Evolutionary conservation across 106 monocot genomes (phyloP), one percentile per base, ranked within the genome.

Genomic region (Acanthochlamys bracteata): DNA sequence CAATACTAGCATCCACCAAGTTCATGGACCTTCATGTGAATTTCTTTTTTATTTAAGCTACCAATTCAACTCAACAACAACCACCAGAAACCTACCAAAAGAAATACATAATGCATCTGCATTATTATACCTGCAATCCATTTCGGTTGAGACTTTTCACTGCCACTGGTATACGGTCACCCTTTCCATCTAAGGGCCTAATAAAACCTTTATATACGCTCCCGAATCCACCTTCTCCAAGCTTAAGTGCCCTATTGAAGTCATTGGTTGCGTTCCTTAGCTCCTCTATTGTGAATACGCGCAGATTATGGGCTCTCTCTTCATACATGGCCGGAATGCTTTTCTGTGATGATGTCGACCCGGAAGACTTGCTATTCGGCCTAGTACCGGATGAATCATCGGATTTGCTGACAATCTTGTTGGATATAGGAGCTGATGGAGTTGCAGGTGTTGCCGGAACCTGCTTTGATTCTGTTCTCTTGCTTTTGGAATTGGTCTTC

Each of bases 201-300:
- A 84, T 57, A 26, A 65, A 59, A 16, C 84, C 84, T 40, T 61
- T 80, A 54, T 84, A 84, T 11, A 84, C 84, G 25, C 70, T 68
- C 19, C 84, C 84, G 57, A 84, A 84, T 0, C 84, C 84, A 42
- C 84, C 84, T 61, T 80, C 77, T 39, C 84, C 84, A 10, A 84
- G 73, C 80, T 74, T 80, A 53, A 71, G 60, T 58, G 52, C 20
- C 73, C 71, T 68, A 45, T 57, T 84, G 71, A 84, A 84, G 14
- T 68, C 39, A 72, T 74, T 80, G 20, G 84, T 84, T 15, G 84
- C 84, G 3, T 43, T 60, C 42, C 59, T 62, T 24, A 84, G 77
- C 74, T 84, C 80, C 4, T 57, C 55, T 4, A 77, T 43, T 39
- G 67, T 64, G 40, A 84, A 84, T 39, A 69, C 77, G 7, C 74